Evolutionary conservation across 441 rosid genomes (phyloP), one percentile per base, ranked within the genome.

Genomic region (Croton setiger): DNA sequence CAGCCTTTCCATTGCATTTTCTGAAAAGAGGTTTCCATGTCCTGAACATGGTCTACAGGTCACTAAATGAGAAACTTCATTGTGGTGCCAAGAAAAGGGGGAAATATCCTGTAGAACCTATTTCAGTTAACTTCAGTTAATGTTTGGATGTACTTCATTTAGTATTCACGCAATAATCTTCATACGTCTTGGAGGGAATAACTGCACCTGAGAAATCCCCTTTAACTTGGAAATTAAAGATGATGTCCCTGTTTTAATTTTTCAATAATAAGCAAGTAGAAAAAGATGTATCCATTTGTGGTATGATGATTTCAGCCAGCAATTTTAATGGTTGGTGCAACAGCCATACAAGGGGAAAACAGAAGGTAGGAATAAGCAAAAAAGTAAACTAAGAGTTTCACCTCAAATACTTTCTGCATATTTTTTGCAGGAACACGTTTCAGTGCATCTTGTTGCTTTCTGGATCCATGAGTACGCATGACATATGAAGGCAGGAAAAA

Each of bases 401-500:
- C 98, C 98, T 93, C 91, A 79, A 74, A 93, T 43, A 93, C 97
- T 77, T 79, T 83, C 72, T 81, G 82, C 84, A 92, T 84, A 55
- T 80, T 69, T 64, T 86, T 87, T 57, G 73, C 72, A 13, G 78
- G 76, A 70, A 80, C 80, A 57, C 69, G 74, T 79, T 68, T 84
- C 15, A 91, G 79, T 35, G 91, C 90, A 68, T 86, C 89, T 82
- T 87, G 89, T 75, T 91, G 97, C 83, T 84, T 86, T 74, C 75
- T 85, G 44, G 90, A 89, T 72, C 98, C 98, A 81, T 91, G 98
- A 71, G 98, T 93, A 64, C 98, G 97, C 94, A 93, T 93, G 68
- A 87, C 73, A 72, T 85, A 88, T 18, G 98, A 93, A 78, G 97
- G 98, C 70, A 93, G 82, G 80, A 89, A 91, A 76, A 93, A 81